These are phyloP conservation scores for Pyrenochaeta sp. DNA, from an alignment of 2,329 filamentous ascomycete species.

Conservation along the genomic window DNA sequence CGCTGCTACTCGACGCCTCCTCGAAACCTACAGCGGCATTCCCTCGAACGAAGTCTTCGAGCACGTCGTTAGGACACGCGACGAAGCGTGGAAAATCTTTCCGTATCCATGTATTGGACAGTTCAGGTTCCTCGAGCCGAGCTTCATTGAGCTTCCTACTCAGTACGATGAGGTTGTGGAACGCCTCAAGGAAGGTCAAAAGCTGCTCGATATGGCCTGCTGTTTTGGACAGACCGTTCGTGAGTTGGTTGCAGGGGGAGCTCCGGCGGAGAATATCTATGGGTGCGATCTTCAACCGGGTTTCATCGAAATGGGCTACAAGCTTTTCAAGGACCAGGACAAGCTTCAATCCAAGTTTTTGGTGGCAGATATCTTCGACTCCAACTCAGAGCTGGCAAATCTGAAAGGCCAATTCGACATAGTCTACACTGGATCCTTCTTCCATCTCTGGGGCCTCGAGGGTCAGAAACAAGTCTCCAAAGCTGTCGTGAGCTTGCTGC, in stretches of 20 bases:
- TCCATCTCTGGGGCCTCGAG: constrained; percentile 53
- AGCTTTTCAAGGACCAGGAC: constrained; percentile 43
- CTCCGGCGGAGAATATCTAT: constrained; percentile 48
- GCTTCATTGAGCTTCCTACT: constrained; percentile 20
- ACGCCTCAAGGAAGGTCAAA: constrained; percentile 36
- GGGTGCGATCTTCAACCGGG: constrained; percentile 50
- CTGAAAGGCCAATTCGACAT: constrained; percentile 48
- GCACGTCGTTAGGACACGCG: constrained; percentile 41
- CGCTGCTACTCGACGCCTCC: constrained; percentile 37
- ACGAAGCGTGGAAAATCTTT: constrained; percentile 36
- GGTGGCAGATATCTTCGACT: constrained; percentile 58
- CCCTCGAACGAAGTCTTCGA: constrained; percentile 39
- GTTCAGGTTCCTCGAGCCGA: constrained; percentile 43
- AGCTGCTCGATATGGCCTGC: constrained; percentile 54
- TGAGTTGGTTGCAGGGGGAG: constrained; percentile 51
- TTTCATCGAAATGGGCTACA: constrained; percentile 64
- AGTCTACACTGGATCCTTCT: constrained; percentile 52
- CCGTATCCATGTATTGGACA: constrained; percentile 46
- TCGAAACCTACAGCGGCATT: constrained; percentile 50
- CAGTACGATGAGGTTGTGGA: constrained; percentile 39
- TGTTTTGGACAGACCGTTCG: constrained; percentile 57
- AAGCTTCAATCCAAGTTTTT: constrained; percentile 60
- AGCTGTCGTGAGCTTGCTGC: constrained; percentile 44
- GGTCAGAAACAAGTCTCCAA: constrained; percentile 44
- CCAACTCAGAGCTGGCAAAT: constrained; percentile 33